A percentile compares a stretch with the other conserved stretches of the same genome.
phyloP scores from a whole-genome alignment of 805 yeast species.

The Candida lessepsii region DNA sequence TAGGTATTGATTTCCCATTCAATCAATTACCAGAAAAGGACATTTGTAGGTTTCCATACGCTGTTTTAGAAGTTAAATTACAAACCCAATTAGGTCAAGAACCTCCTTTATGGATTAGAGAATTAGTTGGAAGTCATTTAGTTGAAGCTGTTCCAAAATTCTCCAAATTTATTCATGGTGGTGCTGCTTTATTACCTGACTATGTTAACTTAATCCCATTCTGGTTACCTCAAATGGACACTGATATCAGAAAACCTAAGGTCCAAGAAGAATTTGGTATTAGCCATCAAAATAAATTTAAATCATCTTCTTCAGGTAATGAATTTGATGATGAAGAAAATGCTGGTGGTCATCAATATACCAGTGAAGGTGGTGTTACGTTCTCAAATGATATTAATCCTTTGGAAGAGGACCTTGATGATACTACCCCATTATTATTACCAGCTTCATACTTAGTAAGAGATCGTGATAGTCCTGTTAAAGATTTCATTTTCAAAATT shows the following conservation, averaged over 20 bases:
- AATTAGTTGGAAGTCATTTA: conserved; percentile 83
- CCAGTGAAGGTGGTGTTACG: conserved; percentile 30
- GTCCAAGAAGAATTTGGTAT: conserved; percentile 60
- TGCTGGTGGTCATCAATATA: conserved; percentile 22
- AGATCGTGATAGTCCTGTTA: conserved; percentile 29
- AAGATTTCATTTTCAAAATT: conserved; percentile 29
- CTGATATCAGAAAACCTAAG: conserved; percentile 89
- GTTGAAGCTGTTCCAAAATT: conserved; percentile 98
- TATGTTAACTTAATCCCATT: conserved; percentile 84
- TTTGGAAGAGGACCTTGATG: conserved; percentile 51
- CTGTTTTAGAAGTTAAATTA: conserved; percentile 93
- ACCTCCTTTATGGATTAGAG: conserved; percentile 97
- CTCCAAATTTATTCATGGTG: conserved; percentile 96
- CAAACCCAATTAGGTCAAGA: conserved; percentile 99
- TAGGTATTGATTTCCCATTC: conserved; percentile 97
- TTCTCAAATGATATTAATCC: conserved; percentile 47
- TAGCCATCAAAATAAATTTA: conserved; percentile 31
- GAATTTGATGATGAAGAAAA: conserved; percentile 69
- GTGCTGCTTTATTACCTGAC: conserved; percentile 86
- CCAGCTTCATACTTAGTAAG: conserved; percentile 33
- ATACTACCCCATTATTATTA: conserved; percentile 41
- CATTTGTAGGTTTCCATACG: conserved; percentile 93
- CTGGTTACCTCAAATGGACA: conserved; percentile 97
- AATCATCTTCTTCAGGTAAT: conserved; percentile 50
- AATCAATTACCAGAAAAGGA: conserved; percentile 79